A percentile compares a stretch with the other conserved stretches of the same genome.
Evolutionary conservation across 345 rosid genomes (phyloP).

Genomic region (Syzygium oleosum): DNA sequence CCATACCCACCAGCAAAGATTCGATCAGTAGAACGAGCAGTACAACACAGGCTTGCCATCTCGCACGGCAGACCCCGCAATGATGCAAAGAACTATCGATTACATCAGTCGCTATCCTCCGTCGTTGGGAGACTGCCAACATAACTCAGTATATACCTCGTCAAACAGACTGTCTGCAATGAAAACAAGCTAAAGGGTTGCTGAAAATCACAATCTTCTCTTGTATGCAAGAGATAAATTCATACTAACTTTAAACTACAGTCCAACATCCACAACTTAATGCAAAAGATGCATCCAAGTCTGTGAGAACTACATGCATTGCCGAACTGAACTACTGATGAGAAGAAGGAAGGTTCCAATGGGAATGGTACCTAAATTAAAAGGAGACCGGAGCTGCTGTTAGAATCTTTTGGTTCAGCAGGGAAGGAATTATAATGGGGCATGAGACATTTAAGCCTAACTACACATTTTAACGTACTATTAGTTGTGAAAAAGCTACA

Average conservation of each 20-base stretch:
- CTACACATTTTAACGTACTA: not conserved
- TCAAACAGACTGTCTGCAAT: constrained; percentile 47
- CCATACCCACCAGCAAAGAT: constrained; percentile 26
- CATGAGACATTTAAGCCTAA: not conserved
- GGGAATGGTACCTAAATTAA: not conserved
- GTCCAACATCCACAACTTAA: not conserved
- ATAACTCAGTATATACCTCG: constrained; percentile 63
- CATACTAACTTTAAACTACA: not conserved
- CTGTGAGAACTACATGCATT: not conserved
- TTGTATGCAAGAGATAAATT: not conserved
- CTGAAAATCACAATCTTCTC: not conserved
- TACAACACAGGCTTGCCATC: constrained; percentile 35
- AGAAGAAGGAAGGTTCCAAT: not conserved
- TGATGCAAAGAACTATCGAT: constrained; percentile 40
- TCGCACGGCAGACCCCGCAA: constrained; percentile 48
- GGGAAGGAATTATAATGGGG: not conserved
- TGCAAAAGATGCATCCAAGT: not conserved
- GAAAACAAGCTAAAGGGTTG: not conserved
- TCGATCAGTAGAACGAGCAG: constrained; percentile 10
- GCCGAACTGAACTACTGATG: not conserved
- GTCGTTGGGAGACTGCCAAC: constrained; percentile 27
- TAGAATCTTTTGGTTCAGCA: not conserved
- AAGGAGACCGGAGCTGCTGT: not conserved
- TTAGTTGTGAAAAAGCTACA: not conserved
- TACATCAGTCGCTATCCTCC: constrained; percentile 14